Conservation (phyloP, 768 basidiomycete species). For the Mycena alexandri region DNA sequence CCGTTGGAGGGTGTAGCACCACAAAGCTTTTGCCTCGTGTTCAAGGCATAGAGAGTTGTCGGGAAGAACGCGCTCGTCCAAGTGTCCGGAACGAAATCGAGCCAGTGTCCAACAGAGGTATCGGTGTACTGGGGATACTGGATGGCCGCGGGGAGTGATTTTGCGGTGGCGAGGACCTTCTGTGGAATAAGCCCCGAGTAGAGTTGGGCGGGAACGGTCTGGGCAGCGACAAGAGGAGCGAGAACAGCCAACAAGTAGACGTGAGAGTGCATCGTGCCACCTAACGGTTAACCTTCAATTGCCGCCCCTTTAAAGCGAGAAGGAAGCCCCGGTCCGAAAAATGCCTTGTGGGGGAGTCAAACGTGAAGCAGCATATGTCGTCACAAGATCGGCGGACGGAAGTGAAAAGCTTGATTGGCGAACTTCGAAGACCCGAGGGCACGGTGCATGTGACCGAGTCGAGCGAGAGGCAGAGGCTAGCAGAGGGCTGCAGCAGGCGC, state of each 20-base stretch:
- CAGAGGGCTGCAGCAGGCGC: too few species aligned
- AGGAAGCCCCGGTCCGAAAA: slow-evolving; percentile 40
- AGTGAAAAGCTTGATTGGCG: not conserved
- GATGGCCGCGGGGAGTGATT: slow-evolving; percentile 56
- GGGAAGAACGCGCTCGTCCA: slow-evolving; percentile 83
- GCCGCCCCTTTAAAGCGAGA: slow-evolving; percentile 25
- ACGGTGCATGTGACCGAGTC: not conserved
- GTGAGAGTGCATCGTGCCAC: slow-evolving; percentile 35
- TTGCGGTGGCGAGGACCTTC: slow-evolving; percentile 70
- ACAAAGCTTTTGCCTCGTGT: slow-evolving; percentile 66
- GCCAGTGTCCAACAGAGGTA: slow-evolving; percentile 61
- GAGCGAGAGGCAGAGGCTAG: too few species aligned
- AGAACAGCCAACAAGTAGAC: slow-evolving; percentile 30
- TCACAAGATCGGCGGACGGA: slow-evolving; percentile 24
- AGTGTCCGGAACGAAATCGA: slow-evolving; percentile 63
- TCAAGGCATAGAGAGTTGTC: slow-evolving; percentile 68
- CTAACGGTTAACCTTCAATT: slow-evolving; percentile 18
- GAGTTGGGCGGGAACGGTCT: slow-evolving; percentile 58
- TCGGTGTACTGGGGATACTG: slow-evolving; percentile 75
- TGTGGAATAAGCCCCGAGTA: slow-evolving; percentile 70
- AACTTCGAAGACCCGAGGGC: too few species aligned
- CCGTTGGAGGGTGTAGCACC: slow-evolving; percentile 52
- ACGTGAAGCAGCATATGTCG: not conserved
- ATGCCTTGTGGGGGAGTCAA: slow-evolving; percentile 28
- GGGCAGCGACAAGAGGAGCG: slow-evolving; percentile 35